Base-by-base conservation (phyloP, 2,329 filamentous ascomycete species). In the Aotearoamyces nothofagi region DNA sequence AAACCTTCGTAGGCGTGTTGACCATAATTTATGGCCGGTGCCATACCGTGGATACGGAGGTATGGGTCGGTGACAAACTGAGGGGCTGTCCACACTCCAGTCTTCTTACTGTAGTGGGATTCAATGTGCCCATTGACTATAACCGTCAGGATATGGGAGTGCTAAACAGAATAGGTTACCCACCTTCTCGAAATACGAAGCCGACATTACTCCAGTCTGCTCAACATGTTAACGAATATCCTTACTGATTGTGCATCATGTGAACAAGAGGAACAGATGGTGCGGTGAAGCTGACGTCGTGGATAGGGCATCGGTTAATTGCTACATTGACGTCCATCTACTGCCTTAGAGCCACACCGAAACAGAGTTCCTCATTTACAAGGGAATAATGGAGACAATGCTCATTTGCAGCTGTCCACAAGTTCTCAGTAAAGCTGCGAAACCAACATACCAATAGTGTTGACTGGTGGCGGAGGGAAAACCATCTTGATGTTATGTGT, bases 1-100 rank as follows among this genome's bases (percentile, higher is more conserved):
- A 96, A 73, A n/a, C 90, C 90, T 54, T 98, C 90, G 62, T 92
- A 98, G 45, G 83, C 87, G 60, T 96, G 90, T 51, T 93, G 84
- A 33, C 87, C 84, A 54, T 98, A 98, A 66, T 98, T 98, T 40
- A 96, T 70, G 24, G 74, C 87, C 0, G 90, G 86, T 0, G 86
- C 77, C 81, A 98, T 90, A 54, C 87, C 90, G 56, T 96, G 87
- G 49, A 96, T 74, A 40, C 76, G 75, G 44, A 96, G 70, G 60
- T 68, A 86, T 5, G 87, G 87, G 44, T 87, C 81, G 35, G 70
- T 57, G 36, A 94, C 73, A 57, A 92, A 92, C 38, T 67, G 60
- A 15, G 82, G 83, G 9, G 73, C 54, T 0, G 76, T 70, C 86
- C 86, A 94, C 63, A 75, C 53, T 27, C 74, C 73, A 2, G 76